These are phyloP conservation scores for Monosporascus sp. DNA, from an alignment of 2,329 filamentous ascomycete species.

Conservation along the genomic window DNA sequence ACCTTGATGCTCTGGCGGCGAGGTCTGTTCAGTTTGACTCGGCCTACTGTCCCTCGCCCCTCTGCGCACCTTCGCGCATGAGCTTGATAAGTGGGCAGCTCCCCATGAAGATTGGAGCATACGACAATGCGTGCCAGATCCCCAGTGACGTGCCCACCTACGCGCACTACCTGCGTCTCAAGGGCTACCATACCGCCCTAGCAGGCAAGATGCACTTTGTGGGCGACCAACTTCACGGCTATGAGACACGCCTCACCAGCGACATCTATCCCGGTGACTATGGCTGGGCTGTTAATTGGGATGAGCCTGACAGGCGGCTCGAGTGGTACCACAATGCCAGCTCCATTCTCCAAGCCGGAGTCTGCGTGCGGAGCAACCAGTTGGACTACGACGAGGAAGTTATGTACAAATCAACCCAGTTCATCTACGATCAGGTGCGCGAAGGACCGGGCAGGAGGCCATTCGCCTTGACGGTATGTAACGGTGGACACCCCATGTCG, in stretches of 20 bases:
- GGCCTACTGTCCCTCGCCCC: conserved; percentile 88
- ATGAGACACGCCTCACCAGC: conserved; percentile 86
- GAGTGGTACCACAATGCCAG: conserved; percentile 98
- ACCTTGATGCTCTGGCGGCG: conserved; percentile 77
- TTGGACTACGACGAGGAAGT: conserved; percentile 95
- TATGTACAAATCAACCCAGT: conserved; percentile 86
- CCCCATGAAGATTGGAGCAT: conserved; percentile 86
- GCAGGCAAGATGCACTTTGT: conserved; percentile 98
- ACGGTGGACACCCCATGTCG: neutral
- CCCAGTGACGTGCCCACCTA: conserved; percentile 83
- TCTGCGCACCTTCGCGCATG: conserved; percentile 90
- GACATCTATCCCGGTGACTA: conserved; percentile 95
- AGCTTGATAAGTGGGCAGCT: conserved; percentile 90
- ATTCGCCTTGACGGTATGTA: conserved; percentile 70
- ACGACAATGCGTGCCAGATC: conserved; percentile 85
- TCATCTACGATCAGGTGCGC: conserved; percentile 86
- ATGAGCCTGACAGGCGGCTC: conserved; percentile 75
- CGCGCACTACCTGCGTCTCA: conserved; percentile 79
- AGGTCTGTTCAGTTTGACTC: conserved; percentile 86
- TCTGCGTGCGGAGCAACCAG: conserved; percentile 88
- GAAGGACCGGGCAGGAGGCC: conserved; percentile 67
- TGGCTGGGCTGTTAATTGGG: conserved; percentile 95
- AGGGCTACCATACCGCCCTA: conserved; percentile 84
- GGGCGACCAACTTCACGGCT: conserved; percentile 89
- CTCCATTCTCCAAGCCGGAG: conserved; percentile 84